Evolutionary conservation across 148 eudicot genomes (phyloP), one percentile per base, ranked within the genome.

Genomic region (Suaeda aralocaspica): DNA sequence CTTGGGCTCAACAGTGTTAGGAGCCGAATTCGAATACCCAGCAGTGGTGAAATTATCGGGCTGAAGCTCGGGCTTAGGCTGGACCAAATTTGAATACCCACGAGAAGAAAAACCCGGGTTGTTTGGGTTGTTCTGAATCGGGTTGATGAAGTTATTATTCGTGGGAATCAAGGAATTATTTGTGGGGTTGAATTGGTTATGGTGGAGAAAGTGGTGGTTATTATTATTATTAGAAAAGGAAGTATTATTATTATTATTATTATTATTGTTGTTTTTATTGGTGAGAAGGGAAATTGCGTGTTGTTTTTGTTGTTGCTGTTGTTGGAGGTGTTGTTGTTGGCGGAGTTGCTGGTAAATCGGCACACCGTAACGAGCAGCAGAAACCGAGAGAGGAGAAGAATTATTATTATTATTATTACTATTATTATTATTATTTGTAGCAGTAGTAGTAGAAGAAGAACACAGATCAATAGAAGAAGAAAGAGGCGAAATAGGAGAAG

Each of bases 361-460:
- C 2, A 84, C 36, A 2, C 91, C 90, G n/a, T 77, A 82, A 30
- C 92, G 82, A 25, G 87, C 18, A 2, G 76, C 51, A 4, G 77
- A 31, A 28, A 68, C 19, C 10, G 75, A 57, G 36, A 14, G 75
- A 57, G 36, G 59, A 24, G 31, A 63, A 22, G 67, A 63, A 63
- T 41, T 42, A n/a, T 28, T 62, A 53, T 30, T 64, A 64, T 9
- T 49, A n/a, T n/a, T n/a, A n/a, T n/a, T n/a, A n/a, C n/a, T n/a
- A n/a, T n/a, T n/a, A n/a, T n/a, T n/a, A n/a, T n/a, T n/a, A n/a
- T n/a, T n/a, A n/a, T n/a, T n/a, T n/a, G n/a, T n/a, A n/a, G n/a
- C n/a, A 69, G 46, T 72, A 71, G 69, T 39, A 46, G 19, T 6
- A 77, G 58, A 45, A 83, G 80, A 74, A n/a, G 77, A 26, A 73